Evolutionary conservation across 176 grass and related monocot genomes (phyloP).

Genomic region (Guadua angustifolia): DNA sequence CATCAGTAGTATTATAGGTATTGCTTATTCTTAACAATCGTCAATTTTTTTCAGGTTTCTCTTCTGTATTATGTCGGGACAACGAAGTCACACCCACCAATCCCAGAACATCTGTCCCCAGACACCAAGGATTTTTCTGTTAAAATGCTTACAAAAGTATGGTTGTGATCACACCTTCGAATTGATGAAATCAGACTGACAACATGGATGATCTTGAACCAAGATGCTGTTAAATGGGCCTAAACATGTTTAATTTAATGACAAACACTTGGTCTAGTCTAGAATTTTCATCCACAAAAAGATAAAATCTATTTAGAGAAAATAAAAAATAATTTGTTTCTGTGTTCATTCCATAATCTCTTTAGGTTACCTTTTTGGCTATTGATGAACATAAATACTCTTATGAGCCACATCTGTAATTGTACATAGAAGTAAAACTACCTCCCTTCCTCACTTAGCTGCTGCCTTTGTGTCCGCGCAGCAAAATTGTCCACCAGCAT

Average conservation of each 20-base stretch:
- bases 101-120: constrained; percentile 88
- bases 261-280: constrained; percentile 34
- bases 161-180: constrained; percentile 26
- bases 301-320: constrained; percentile 20
- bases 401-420: neutral
- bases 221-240: neutral
- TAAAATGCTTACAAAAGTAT: constrained; percentile 95
- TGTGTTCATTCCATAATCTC: neutral
- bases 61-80: constrained; percentile 89
- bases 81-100: constrained; percentile 93
- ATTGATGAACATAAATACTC: neutral
- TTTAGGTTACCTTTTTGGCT: neutral
- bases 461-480: neutral
- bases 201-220: constrained; percentile 7
- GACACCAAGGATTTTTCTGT: constrained; percentile 93
- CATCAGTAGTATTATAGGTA: neutral
- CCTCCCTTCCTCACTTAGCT: neutral
- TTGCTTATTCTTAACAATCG: constrained; percentile 19
- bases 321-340: neutral
- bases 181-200: constrained; percentile 23
- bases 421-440: neutral
- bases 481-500: neutral
- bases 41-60: constrained; percentile 67
- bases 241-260: constrained; percentile 35
- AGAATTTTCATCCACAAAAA: constrained; percentile 31